Base-by-base conservation (phyloP, 169 alveolate species). In the Fabrea salina region DNA sequence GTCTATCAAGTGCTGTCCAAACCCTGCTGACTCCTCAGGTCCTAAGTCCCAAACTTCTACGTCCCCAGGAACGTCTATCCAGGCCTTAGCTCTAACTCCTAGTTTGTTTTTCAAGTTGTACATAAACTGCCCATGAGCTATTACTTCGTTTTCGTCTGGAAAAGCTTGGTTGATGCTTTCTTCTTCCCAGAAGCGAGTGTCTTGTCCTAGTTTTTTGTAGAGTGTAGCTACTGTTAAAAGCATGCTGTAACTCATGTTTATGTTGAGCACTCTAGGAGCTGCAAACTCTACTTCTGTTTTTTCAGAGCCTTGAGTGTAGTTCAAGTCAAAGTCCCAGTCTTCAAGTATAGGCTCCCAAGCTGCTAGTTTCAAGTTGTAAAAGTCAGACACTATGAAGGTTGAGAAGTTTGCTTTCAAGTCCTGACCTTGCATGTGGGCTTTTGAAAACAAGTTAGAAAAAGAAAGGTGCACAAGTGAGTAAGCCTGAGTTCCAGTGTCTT, bases 281-380 rank as follows among this genome's bases (percentile, higher is more conserved):
- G 16, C 50, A 64, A 40, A 16, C 30, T 19, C 30, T 16, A 64
- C 4, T 19, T 19, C 3, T 30, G 41, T 32, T 37, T 8, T 19
- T 11, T 30, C 19, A 11, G 19, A 32, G 7, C 3, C 41, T 64
- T 64, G 75, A 6, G n/a, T 56, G 16, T 19, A 25, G 19, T 8
- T 40, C n/a, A 32, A 35, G 13, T 53, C 19, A 30, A 43, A 13
- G 37, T 54, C 32, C 74, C 81, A 74, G 4, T 50, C 43, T 74
- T 74, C 81, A 16, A 74, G 50, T 27, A 74, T 16, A 13, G 81
- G 81, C 39, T 74, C 81, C 74, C 81, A 74, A 0, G 68, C 49
- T 13, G 40, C n/a, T 16, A 53, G 11, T 47, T 53, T 27, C 3
- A 74, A 2, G 22, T 74, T 74, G 49, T 53, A 74, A 22, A 33